phyloP scores from a whole-genome alignment of 805 yeast genomes.

The Komagataella pseudopastoris region DNA sequence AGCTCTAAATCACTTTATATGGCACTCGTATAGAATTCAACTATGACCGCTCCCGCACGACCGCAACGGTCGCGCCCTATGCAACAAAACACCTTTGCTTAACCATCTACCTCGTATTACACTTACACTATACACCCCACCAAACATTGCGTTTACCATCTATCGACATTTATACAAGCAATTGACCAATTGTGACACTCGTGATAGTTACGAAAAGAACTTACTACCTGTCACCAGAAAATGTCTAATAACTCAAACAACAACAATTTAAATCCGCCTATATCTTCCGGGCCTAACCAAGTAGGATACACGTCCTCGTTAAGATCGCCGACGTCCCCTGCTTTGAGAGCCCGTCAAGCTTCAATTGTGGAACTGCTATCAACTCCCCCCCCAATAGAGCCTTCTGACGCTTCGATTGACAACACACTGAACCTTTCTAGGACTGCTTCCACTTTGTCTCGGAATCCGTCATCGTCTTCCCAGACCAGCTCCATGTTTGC shows the following conservation, averaged over 20 bases:
- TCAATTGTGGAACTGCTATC: slow-evolving; percentile 66
- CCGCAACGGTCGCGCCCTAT: not conserved
- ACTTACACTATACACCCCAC: not conserved
- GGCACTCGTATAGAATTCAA: not conserved
- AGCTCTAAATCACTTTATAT: no score
- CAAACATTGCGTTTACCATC: not conserved
- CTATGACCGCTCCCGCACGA: not conserved
- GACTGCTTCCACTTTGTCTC: slow-evolving; percentile 15
- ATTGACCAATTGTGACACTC: not conserved
- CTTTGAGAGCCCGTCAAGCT: slow-evolving; percentile 33
- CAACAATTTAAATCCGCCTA: not conserved
- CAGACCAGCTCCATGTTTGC: slow-evolving; percentile 3
- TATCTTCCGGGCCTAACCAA: not conserved
- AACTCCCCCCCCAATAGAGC: slow-evolving; percentile 58
- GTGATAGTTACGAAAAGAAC: not conserved
- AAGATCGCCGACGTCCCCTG: slow-evolving; percentile 22
- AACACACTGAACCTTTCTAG: slow-evolving; percentile 5
- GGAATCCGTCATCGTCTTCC: slow-evolving; percentile 23
- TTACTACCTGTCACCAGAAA: not conserved
- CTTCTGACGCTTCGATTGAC: slow-evolving; percentile 6
- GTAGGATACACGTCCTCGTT: slow-evolving; percentile 15
- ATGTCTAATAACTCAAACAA: not conserved
- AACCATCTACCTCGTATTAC: not conserved
- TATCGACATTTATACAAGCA: not conserved
- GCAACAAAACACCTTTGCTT: not conserved